A percentile compares a stretch with the other conserved stretches of the same genome.
These are phyloP conservation scores for Claviceps digitariae DNA, from an alignment of 2,329 filamentous ascomycete species.

Conservation along the genomic window DNA sequence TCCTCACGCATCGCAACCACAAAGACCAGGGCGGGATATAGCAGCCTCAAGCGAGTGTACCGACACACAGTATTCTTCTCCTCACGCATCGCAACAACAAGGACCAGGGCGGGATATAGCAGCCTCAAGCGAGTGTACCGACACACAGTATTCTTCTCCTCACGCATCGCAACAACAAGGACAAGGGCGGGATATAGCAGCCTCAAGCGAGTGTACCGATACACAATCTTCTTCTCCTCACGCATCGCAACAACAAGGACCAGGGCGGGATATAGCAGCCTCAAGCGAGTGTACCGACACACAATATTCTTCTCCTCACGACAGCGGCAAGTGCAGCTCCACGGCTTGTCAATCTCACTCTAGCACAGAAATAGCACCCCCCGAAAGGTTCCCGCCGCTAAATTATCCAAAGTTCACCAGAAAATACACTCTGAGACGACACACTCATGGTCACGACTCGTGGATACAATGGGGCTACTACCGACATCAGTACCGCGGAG, in stretches of 20 bases:
- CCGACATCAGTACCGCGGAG: slow-evolving; percentile 13
- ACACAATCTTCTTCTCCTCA: not conserved
- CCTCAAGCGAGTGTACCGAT: not conserved
- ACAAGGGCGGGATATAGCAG: not conserved
- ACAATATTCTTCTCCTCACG: not conserved
- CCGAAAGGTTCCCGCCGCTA: not conserved
- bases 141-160: too few species aligned
- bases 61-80: not conserved
- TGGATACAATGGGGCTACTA: slow-evolving; percentile 21
- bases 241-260: not conserved
- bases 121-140: too few species aligned
- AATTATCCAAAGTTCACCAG: not conserved
- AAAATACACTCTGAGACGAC: not conserved
- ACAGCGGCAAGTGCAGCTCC: not conserved
- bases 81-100: too few species aligned
- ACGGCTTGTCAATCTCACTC: not conserved
- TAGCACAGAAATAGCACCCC: too few species aligned
- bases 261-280: not conserved
- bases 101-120: not conserved
- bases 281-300: not conserved
- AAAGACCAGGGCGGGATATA: not conserved
- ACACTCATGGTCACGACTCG: not conserved
- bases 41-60: not conserved
- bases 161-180: not conserved
- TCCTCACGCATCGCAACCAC: too few species aligned